phyloP scores from a whole-genome alignment of 495 filamentous ascomycete genomes.

The Daldinia grandis region DNA sequence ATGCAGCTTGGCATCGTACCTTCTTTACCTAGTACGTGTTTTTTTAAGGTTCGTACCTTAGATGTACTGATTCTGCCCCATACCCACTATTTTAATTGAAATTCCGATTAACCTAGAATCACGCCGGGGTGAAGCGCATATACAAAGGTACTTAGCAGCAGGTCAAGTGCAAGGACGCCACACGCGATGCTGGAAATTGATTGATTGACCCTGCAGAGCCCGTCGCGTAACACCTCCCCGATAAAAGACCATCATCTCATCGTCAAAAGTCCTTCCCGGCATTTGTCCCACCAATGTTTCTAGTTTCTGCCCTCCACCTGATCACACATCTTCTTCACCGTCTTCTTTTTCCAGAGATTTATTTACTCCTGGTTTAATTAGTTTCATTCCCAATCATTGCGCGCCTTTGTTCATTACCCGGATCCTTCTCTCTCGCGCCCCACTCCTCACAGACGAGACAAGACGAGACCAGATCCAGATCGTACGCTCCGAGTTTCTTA shows the following conservation, averaged over 20 bases:
- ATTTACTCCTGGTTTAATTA: constrained; percentile 13
- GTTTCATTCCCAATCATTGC: constrained; percentile 3
- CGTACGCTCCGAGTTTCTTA: not conserved
- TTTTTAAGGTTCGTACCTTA: not conserved
- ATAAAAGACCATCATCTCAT: constrained; percentile 40
- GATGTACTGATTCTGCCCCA: not conserved
- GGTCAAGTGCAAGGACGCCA: constrained; percentile 17
- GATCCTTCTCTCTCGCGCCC: constrained; percentile 6
- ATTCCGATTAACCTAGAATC: not conserved
- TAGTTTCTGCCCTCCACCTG: constrained; percentile 1
- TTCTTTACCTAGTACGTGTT: not conserved
- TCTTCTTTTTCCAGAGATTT: not conserved
- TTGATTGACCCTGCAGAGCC: constrained; percentile 31
- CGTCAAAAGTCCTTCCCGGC: constrained; percentile 20
- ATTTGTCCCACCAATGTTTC: constrained; percentile 37
- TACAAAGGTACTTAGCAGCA: not conserved
- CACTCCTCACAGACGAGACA: constrained; percentile 14
- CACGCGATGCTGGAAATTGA: constrained; percentile 40
- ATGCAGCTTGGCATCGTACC: not conserved
- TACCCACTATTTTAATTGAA: not conserved
- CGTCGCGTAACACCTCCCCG: constrained; percentile 41
- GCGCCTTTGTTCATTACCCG: constrained; percentile 19
- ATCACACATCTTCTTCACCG: not conserved
- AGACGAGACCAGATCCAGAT: constrained; percentile 9
- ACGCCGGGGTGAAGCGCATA: constrained; percentile 1